Base-by-base conservation (phyloP, 2,329 filamentous ascomycete species). In the Sodiomyces alkalinus region DNA sequence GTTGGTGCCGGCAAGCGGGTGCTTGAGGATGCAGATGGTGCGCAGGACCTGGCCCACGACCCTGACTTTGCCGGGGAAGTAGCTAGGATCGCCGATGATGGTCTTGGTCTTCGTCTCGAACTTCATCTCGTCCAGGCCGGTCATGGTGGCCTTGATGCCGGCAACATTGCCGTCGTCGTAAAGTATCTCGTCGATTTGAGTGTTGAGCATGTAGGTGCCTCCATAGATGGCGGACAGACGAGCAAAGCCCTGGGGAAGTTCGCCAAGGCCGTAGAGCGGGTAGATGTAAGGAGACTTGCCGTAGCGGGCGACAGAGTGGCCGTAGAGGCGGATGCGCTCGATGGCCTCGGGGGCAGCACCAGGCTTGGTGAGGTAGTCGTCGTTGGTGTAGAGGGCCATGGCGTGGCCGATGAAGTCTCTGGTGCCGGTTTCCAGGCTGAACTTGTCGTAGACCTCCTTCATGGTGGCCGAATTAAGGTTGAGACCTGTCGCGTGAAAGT, bases 261-360 rank as follows among this genome's bases (percentile, higher is more conserved):
- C 90, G 51, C 81, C 90, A 27, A 98, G 74, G 37, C 90, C 90
- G 61, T 98, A 98, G 18, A 96, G 75, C 27, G 90, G 92, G 67
- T 98, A 98, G 62, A 98, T 96, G 65, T 96, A 98, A 25, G 90
- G 92, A 9, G 86, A 96, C 61, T 94, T 96, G 58, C 90, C 90
- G 58, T 96, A 96, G 38, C 87, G 75, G 29, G 86, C 83, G 58
- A 98, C 92, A 17, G 86, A 94, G 69, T 93, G 93, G 43, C 87
- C 92, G 57, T 98, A 98, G 26, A 98, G 69, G 41, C 82, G 74
- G 53, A 98, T 94, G 44, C 87, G 83, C 56, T 87, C 74, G 44
- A 98, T 80, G 32, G 81, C 74, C 51, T 93, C 85, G 42, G 79
- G 74, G 24, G 86, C 83, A 47, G 64, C 62, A 39, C 86, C 86